phyloP scores from a whole-genome alignment of 2,329 filamentous ascomycete genomes.

The Trichoderma atrobrunneum region DNA sequence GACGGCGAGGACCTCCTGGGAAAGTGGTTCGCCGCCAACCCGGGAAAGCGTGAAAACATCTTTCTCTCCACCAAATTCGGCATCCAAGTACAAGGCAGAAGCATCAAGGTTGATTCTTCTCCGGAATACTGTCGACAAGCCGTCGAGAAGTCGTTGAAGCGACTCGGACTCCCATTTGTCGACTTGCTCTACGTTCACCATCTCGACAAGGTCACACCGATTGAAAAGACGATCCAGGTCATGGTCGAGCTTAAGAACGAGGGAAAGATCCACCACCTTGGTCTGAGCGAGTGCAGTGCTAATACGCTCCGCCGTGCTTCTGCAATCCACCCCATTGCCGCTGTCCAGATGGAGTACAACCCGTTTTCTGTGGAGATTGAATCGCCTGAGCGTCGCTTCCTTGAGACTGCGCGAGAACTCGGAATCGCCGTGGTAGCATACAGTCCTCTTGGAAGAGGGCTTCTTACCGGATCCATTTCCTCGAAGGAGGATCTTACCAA shows the following conservation, averaged over 20 bases:
- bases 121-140: slow-evolving; percentile 22
- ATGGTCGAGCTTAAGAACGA: slow-evolving; percentile 49
- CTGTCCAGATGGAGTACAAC: slow-evolving; percentile 54
- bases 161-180: slow-evolving; percentile 50
- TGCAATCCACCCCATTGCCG: slow-evolving; percentile 47
- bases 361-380: slow-evolving; percentile 60
- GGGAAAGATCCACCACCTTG: slow-evolving; percentile 57
- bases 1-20: slow-evolving; percentile 49
- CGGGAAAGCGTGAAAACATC: slow-evolving; percentile 45
- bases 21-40: slow-evolving; percentile 47
- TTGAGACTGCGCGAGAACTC: slow-evolving; percentile 55
- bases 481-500: slow-evolving; percentile 42
- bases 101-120: background rate
- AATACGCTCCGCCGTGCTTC: slow-evolving; percentile 49
- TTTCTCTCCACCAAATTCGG: slow-evolving; percentile 47
- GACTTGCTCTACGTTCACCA: slow-evolving; percentile 57
- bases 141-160: slow-evolving; percentile 39
- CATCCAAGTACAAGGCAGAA: slow-evolving; percentile 5
- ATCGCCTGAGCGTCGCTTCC: slow-evolving; percentile 44
- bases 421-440: slow-evolving; percentile 57
- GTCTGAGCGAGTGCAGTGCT: slow-evolving; percentile 51
- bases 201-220: slow-evolving; percentile 44
- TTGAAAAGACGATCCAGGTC: slow-evolving; percentile 50
- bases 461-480: slow-evolving; percentile 51
- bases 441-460: slow-evolving; percentile 58